These are phyloP conservation scores for Tolypocladium pustulatum DNA, from an alignment of 2,329 filamentous ascomycete species.

Conservation along the genomic window DNA sequence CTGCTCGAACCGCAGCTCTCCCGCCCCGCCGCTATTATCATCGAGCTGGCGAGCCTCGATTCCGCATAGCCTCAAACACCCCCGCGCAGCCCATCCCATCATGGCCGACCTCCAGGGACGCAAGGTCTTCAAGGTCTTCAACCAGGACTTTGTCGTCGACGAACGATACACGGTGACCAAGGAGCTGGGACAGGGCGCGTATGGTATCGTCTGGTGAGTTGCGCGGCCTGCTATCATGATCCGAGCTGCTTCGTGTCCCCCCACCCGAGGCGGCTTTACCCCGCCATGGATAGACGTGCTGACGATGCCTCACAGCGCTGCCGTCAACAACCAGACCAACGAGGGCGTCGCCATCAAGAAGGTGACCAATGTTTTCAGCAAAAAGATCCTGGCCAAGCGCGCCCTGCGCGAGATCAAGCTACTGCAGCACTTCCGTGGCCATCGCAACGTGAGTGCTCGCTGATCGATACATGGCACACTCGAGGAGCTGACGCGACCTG, in stretches of 20 bases:
- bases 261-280: conserved; percentile 11
- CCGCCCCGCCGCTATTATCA: not conserved
- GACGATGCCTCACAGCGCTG: conserved; percentile 52
- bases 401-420: conserved; percentile 97
- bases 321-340: conserved; percentile 78
- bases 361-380: conserved; percentile 99
- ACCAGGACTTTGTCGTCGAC: conserved; percentile 98
- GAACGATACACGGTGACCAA: conserved; percentile 98
- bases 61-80: not conserved
- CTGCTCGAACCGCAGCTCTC: not conserved
- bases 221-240: conserved; percentile 1
- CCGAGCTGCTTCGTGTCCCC: conserved; percentile 5
- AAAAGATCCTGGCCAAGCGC: conserved; percentile 98
- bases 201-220: conserved; percentile 90
- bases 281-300: conserved; percentile 10
- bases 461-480: not conserved
- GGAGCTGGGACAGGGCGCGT: conserved; percentile 95
- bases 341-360: conserved; percentile 99
- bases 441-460: conserved; percentile 59
- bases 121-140: conserved; percentile 99
- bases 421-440: conserved; percentile 90
- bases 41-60: not conserved
- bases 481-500: not conserved
- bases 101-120: conserved; percentile 41
- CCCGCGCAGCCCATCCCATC: conserved; percentile 9